Evolutionary conservation across 2,329 filamentous ascomycete genomes (phyloP).

Genomic region (Trichoderma sp.): DNA sequence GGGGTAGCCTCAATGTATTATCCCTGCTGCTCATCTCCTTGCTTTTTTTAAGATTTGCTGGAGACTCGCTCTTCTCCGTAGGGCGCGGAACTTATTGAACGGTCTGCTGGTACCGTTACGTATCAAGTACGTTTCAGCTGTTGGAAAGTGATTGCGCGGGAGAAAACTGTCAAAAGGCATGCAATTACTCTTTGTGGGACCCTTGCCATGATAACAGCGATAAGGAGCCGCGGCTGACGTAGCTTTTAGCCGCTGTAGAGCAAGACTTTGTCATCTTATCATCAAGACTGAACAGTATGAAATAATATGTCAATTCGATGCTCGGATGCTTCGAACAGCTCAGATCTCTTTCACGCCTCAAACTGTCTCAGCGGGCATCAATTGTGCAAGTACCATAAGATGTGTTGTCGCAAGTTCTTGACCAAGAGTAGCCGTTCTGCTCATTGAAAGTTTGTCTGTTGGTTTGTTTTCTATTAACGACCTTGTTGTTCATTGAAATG

Average conservation of each 20-base stretch:
- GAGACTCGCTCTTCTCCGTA: background rate
- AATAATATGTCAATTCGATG: background rate
- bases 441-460: background rate
- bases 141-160: background rate
- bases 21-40: slow-evolving; percentile 11
- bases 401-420: background rate
- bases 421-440: background rate
- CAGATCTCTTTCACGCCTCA: background rate
- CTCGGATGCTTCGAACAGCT: background rate
- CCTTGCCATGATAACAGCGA: background rate
- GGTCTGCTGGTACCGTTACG: background rate
- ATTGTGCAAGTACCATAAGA: background rate
- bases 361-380: background rate
- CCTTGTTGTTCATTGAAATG: background rate
- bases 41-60: background rate
- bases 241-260: background rate
- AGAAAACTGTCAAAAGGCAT: background rate
- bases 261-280: background rate
- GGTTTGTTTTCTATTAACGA: background rate
- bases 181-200: background rate
- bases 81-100: background rate
- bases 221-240: background rate
- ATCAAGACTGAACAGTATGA: background rate
- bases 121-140: background rate
- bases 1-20: background rate